Base-by-base conservation (phyloP, 441 rosid species). In the Metrosideros polymorpha region DNA sequence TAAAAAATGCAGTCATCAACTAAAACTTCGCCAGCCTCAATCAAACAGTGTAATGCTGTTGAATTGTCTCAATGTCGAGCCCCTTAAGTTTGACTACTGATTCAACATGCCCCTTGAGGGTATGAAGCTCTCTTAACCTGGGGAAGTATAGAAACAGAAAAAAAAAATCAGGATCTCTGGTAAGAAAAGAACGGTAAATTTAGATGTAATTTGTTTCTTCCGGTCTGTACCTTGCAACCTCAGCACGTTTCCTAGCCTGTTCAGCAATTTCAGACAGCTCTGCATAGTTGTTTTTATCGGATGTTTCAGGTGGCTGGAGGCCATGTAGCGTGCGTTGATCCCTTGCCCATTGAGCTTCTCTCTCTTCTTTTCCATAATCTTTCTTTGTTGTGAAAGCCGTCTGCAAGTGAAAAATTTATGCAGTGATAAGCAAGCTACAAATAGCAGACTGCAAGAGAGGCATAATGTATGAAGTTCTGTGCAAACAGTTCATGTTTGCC, bases 271-370 rank as follows among this genome's bases (percentile, higher is more conserved):
- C 94, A 8, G 95, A 92, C 53, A 93, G 86, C 86, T 93, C 95
- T 82, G 92, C 85, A 75, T 91, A 90, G 90, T 88, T 89, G 88
- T 57, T 92, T 77, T 88, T 91, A 30, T 93, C 91, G 55, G 92
- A 39, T n/a, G 87, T 83, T 83, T 91, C 92, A 1, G 95, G 94
- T 18, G 92, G 92, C 39, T 92, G 94, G 82, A 94, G 91, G 39
- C 97, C 97, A 24, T 93, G 95, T 6, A 94, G 92, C 27, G 97
- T 94, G 59, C 97, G 95, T 88, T 94, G 97, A 86, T 94, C 94
- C 83, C 90, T 83, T 5, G 95, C 95, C 97, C 97, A 93, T 39
- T 93, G 95, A 50, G 96, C 96, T 86, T 94, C 96, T 85, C 95
- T 91, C 86, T 93, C 96, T 13, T 92, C 97, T 82, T 55, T 94